Evolutionary conservation across 78 protist species (phyloP).

Genomic region (Chrysochromulina parva): DNA sequence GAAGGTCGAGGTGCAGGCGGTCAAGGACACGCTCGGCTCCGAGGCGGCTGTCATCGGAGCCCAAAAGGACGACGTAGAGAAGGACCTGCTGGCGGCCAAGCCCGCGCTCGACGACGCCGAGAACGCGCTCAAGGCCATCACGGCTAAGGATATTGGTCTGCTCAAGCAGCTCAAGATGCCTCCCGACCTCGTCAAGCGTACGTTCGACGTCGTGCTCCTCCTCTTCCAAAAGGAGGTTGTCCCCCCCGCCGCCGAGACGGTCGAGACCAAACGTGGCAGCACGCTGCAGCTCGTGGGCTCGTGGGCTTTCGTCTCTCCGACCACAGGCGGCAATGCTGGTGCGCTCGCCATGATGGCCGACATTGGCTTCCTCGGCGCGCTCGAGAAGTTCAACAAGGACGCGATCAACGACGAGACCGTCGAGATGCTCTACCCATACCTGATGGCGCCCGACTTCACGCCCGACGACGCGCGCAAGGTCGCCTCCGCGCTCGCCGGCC

Average conservation of each 20-base stretch:
- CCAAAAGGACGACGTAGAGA: slow-evolving; percentile 53
- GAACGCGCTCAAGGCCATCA: slow-evolving; percentile 71
- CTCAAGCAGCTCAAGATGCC: slow-evolving; percentile 72
- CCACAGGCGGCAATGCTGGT: slow-evolving; percentile 36
- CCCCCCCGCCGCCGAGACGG: not conserved
- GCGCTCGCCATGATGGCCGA: not conserved
- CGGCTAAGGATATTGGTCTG: slow-evolving; percentile 62
- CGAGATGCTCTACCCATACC: slow-evolving; percentile 84
- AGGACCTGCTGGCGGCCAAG: slow-evolving; percentile 60
- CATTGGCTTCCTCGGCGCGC: slow-evolving; percentile 23
- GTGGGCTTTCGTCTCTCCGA: slow-evolving; percentile 4
- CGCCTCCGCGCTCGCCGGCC: slow-evolving; percentile 74
- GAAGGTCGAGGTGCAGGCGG: slow-evolving; percentile 55
- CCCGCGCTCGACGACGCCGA: slow-evolving; percentile 74
- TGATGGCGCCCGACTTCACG: slow-evolving; percentile 68
- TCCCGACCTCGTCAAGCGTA: slow-evolving; percentile 69
- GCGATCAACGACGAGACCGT: slow-evolving; percentile 81
- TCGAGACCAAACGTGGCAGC: not conserved
- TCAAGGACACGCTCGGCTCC: slow-evolving; percentile 46
- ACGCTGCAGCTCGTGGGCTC: not conserved
- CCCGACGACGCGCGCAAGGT: slow-evolving; percentile 65
- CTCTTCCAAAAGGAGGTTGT: slow-evolving; percentile 33
- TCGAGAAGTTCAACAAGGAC: slow-evolving; percentile 68
- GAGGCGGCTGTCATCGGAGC: slow-evolving; percentile 13
- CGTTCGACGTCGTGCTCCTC: slow-evolving; percentile 79